Percentiles rank a stretch among this genome's conserved stretches.
Evolutionary conservation across 331 rosid species (phyloP).

Genomic region (Rhamnella rubrinervis): DNA sequence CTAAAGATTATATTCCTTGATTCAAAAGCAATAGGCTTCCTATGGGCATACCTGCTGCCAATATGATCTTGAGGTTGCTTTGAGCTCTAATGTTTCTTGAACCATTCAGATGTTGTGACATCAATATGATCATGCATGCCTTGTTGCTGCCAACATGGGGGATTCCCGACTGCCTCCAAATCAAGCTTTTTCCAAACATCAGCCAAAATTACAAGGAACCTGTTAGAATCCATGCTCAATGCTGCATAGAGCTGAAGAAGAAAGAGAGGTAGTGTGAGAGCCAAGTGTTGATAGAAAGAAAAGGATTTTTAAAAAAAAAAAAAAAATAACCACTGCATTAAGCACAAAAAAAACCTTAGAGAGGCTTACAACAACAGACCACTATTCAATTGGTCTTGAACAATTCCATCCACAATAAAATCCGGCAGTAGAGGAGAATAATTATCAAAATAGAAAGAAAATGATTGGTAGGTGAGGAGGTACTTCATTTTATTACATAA

Average conservation of each 20-base stretch:
- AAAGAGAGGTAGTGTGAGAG: too few relatives aligned
- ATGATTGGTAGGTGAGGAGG: too few relatives aligned
- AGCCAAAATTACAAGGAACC: conserved; percentile 1
- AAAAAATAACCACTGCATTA: too few relatives aligned
- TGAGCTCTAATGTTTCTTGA: neutral
- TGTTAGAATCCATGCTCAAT: neutral
- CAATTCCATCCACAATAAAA: too few relatives aligned
- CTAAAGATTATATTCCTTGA: neutral
- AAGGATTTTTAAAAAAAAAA: too few relatives aligned
- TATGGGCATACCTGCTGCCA: neutral
- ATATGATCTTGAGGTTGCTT: neutral
- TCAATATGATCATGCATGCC: conserved; percentile 3
- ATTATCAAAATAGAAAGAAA: too few relatives aligned
- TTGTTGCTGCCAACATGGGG: neutral
- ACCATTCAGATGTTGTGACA: neutral
- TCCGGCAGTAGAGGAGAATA: too few relatives aligned
- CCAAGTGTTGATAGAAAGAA: too few relatives aligned
- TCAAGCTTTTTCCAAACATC: neutral
- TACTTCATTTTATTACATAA: too few relatives aligned
- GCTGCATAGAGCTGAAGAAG: neutral
- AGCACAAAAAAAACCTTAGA: too few relatives aligned
- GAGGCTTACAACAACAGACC: too few relatives aligned
- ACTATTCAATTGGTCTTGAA: too few relatives aligned
- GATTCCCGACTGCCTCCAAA: conserved; percentile 14
- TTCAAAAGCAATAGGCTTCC: neutral